phyloP scores from a whole-genome alignment of 805 yeast species.

The Cyberlindnera americana region DNA sequence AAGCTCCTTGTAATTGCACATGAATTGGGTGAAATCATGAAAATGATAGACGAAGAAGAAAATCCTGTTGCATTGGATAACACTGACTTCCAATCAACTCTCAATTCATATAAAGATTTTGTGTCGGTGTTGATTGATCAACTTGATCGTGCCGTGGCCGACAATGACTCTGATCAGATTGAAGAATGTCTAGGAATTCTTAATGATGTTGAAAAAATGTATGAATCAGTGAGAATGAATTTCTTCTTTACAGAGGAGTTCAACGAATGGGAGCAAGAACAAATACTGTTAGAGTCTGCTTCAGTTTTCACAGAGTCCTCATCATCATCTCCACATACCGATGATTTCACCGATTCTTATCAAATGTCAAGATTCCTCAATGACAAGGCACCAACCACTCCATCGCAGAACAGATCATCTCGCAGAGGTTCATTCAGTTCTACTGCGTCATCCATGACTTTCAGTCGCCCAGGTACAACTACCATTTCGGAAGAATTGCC shows the following conservation, averaged over 20 bases:
- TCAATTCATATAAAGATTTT: constrained; percentile 52
- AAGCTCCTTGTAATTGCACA: constrained; percentile 62
- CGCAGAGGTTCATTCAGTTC: constrained; percentile 24
- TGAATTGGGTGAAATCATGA: constrained; percentile 45
- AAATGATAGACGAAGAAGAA: constrained; percentile 23
- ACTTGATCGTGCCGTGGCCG: constrained; percentile 49
- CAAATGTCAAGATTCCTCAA: constrained; percentile 13
- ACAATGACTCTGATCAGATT: constrained; percentile 53
- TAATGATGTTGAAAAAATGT: constrained; percentile 71
- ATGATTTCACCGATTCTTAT: constrained; percentile 6
- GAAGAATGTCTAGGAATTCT: constrained; percentile 67
- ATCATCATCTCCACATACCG: constrained; percentile 11
- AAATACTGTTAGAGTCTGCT: constrained; percentile 4
- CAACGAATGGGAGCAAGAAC: constrained; percentile 23
- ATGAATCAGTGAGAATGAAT: constrained; percentile 47
- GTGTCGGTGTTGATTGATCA: constrained; percentile 57
- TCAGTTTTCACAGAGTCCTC: constrained; percentile 9
- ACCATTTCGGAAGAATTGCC: constrained; percentile 65
- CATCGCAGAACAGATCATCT: constrained; percentile 4
- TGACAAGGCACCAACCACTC: constrained; percentile 6
- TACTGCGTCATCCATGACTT: constrained; percentile 22
- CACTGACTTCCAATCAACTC: constrained; percentile 39
- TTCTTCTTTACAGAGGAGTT: constrained; percentile 32
- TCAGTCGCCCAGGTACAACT: constrained; percentile 39
- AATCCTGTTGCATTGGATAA: constrained; percentile 23